Conservation (phyloP, 768 basidiomycete species). For the Phanerochaete sordida region DNA sequence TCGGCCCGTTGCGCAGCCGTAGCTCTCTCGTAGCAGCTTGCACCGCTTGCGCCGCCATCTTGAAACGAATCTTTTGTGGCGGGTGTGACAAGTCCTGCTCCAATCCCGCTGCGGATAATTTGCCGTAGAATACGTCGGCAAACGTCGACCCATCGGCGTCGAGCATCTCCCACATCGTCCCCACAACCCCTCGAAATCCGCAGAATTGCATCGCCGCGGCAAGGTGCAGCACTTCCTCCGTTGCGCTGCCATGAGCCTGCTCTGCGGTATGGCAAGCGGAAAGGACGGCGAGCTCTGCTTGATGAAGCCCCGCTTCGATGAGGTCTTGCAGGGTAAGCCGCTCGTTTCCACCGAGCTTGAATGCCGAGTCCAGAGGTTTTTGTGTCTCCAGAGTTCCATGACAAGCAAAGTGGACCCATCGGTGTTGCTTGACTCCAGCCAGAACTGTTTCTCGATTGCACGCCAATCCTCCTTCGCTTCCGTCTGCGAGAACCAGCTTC, state of each 20-base stretch:
- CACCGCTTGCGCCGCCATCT: background rate
- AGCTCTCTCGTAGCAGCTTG: background rate
- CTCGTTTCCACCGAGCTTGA: constrained; percentile 23
- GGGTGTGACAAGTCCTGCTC: background rate
- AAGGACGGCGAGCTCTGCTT: constrained; percentile 36
- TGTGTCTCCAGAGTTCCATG: constrained; percentile 16
- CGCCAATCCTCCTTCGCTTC: too few relatives aligned
- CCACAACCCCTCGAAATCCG: constrained; percentile 32
- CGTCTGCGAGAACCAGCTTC: background rate
- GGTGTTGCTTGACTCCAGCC: background rate
- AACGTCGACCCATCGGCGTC: constrained; percentile 34
- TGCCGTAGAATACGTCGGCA: constrained; percentile 29
- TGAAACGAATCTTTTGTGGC: background rate
- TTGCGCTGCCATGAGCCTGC: constrained; percentile 28
- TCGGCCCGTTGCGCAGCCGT: background rate
- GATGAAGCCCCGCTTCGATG: constrained; percentile 13
- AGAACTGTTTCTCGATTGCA: constrained; percentile 9
- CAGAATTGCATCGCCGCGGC: constrained; percentile 37
- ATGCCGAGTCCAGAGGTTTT: constrained; percentile 26
- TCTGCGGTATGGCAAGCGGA: constrained; percentile 46
- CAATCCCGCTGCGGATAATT: background rate
- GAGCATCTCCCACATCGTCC: constrained; percentile 41
- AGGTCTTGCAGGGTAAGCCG: constrained; percentile 16
- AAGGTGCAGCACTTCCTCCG: constrained; percentile 38
- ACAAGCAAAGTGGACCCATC: constrained; percentile 27